Conservation (phyloP, 352 stramenopile species). For the Phytopythium helicoides region DNA sequence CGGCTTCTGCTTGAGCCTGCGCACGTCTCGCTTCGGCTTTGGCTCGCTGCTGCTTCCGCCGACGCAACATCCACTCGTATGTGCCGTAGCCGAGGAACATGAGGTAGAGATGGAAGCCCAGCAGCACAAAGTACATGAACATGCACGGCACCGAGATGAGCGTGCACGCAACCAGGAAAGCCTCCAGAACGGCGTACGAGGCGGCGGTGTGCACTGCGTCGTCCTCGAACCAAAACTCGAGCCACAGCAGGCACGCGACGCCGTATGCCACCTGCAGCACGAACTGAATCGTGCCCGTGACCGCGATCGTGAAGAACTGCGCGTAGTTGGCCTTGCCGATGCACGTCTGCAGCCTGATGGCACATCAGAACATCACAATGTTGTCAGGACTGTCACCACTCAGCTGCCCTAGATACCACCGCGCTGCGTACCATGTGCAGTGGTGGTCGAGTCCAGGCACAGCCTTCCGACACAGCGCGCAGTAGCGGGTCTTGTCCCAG, state of each 20-base stretch:
- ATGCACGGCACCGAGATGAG: slow-evolving; percentile 75
- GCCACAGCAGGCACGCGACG: slow-evolving; percentile 46
- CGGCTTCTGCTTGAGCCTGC: slow-evolving; percentile 18
- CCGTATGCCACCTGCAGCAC: slow-evolving; percentile 57
- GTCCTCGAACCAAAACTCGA: slow-evolving; percentile 30
- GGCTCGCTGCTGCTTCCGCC: slow-evolving; percentile 60
- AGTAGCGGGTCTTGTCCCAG: slow-evolving; percentile 84
- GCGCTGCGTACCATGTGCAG: slow-evolving; percentile 62
- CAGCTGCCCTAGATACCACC: not conserved
- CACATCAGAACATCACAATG: not conserved
- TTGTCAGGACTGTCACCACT: not conserved
- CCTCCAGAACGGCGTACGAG: slow-evolving; percentile 34
- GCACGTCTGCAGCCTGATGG: slow-evolving; percentile 74
- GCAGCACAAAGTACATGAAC: slow-evolving; percentile 83
- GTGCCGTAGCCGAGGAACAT: slow-evolving; percentile 79
- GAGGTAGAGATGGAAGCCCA: slow-evolving; percentile 82
- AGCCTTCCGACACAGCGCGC: slow-evolving; percentile 71
- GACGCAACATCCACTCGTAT: slow-evolving; percentile 87
- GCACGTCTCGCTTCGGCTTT: slow-evolving; percentile 40
- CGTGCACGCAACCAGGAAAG: slow-evolving; percentile 45
- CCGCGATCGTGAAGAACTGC: slow-evolving; percentile 86
- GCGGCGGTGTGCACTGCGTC: slow-evolving; percentile 7
- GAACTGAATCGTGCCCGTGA: slow-evolving; percentile 65
- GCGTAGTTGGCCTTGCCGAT: slow-evolving; percentile 81
- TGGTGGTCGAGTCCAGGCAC: slow-evolving; percentile 84